Evolutionary conservation across 1,284 basidiomycete genomes (phyloP).

Genomic region (Rhodotorula glutinis): DNA sequence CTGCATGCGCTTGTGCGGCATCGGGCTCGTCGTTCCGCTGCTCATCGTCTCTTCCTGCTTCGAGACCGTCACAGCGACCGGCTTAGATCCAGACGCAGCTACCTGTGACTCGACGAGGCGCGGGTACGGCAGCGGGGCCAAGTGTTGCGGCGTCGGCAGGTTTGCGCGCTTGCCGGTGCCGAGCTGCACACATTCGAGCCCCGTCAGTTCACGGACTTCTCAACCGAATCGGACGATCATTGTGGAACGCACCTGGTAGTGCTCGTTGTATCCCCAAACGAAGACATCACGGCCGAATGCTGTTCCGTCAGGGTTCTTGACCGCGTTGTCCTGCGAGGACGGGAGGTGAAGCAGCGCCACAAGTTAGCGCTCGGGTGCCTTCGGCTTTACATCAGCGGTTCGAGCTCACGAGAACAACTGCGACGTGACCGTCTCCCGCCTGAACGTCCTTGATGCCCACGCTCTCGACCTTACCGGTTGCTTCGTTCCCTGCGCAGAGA

Average conservation of each 20-base stretch:
- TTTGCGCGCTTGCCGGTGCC: slow-evolving; percentile 80
- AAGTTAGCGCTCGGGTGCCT: not conserved
- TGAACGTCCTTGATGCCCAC: slow-evolving; percentile 68
- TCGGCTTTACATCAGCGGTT: no score
- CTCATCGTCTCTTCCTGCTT: not conserved
- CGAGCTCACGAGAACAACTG: slow-evolving; percentile 60
- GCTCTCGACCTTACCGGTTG: slow-evolving; percentile 59
- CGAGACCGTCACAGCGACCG: not conserved
- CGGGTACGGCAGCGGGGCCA: slow-evolving; percentile 51
- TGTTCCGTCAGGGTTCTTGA: slow-evolving; percentile 52
- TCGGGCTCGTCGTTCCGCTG: slow-evolving; percentile 43
- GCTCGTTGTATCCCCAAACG: slow-evolving; percentile 53
- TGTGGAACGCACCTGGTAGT: slow-evolving; percentile 31
- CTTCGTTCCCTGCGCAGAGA: slow-evolving; percentile 62
- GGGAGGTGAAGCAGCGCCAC: not conserved
- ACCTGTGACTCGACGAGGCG: slow-evolving; percentile 39
- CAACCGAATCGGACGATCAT: not conserved
- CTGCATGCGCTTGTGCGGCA: slow-evolving; percentile 52
- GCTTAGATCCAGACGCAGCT: slow-evolving; percentile 35
- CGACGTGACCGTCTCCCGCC: slow-evolving; percentile 65
- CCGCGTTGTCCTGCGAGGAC: slow-evolving; percentile 54
- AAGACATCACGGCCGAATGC: slow-evolving; percentile 56
- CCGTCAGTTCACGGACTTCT: not conserved
- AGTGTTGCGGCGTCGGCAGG: slow-evolving; percentile 62
- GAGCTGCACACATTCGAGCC: slow-evolving; percentile 57